Evolutionary conservation across 2,329 filamentous ascomycete species (phyloP).

Genomic region (Fusarium clavum): DNA sequence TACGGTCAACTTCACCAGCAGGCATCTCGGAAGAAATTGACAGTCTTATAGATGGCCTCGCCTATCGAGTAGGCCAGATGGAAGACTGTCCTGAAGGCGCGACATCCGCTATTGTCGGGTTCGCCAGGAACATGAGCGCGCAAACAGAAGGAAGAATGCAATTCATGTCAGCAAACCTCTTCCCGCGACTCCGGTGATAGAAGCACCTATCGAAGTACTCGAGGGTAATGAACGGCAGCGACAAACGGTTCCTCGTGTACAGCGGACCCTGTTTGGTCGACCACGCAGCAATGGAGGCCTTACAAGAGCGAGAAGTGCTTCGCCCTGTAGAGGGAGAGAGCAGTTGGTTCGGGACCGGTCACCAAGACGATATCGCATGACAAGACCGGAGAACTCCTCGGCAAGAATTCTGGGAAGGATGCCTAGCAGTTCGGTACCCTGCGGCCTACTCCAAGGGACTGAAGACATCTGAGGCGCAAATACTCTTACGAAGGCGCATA

Average conservation of each 20-base stretch:
- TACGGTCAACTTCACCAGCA: constrained; percentile 20
- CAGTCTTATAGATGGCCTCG: constrained; percentile 45
- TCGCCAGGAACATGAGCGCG: constrained; percentile 31
- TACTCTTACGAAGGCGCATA: background rate
- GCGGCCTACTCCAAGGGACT: background rate
- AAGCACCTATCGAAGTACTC: constrained; percentile 39
- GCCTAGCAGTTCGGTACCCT: background rate
- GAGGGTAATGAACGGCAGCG: background rate
- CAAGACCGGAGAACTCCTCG: background rate
- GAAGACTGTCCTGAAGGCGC: constrained; percentile 44
- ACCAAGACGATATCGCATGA: constrained; percentile 1
- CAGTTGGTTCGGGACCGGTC: background rate
- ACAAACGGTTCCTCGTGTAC: constrained; percentile 12
- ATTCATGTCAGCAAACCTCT: constrained; percentile 46
- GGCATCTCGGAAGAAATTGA: constrained; percentile 21
- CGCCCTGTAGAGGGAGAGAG: background rate
- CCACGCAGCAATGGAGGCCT: background rate
- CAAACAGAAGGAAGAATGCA: constrained; percentile 5
- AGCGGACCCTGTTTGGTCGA: constrained; percentile 7
- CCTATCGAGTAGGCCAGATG: constrained; percentile 51
- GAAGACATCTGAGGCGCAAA: background rate
- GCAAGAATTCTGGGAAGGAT: background rate
- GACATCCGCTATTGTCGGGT: constrained; percentile 45
- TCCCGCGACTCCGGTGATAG: constrained; percentile 47
- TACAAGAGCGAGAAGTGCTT: constrained; percentile 22